Evolutionary conservation across 345 rosid genomes (phyloP).

Genomic region (Lagerstroemia speciosa): DNA sequence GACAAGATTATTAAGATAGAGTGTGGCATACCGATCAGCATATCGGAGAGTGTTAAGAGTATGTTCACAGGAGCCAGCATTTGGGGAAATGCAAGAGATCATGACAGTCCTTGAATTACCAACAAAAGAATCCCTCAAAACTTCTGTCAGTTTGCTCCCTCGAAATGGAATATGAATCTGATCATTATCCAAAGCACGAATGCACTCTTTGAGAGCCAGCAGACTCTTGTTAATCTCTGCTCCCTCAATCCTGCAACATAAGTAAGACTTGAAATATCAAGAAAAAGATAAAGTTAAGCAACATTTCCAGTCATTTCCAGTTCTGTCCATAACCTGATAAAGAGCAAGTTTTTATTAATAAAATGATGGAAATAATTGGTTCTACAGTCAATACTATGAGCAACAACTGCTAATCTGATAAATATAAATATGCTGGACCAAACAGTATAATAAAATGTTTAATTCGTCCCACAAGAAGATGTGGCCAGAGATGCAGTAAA

Average conservation of each 20-base stretch:
- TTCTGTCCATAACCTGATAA: background rate
- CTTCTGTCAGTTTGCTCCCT: slow-evolving; percentile 72
- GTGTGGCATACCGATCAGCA: slow-evolving; percentile 46
- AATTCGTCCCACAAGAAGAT: background rate
- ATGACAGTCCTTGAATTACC: slow-evolving; percentile 64
- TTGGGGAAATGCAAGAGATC: slow-evolving; percentile 64
- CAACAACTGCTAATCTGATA: too few species aligned
- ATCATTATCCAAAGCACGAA: slow-evolving; percentile 62
- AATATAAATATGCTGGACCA: background rate
- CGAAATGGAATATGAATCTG: slow-evolving; percentile 62
- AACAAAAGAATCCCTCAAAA: slow-evolving; percentile 61
- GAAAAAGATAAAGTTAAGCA: background rate
- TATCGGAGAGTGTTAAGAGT: slow-evolving; percentile 61
- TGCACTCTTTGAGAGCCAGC: slow-evolving; percentile 59
- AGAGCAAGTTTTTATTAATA: background rate
- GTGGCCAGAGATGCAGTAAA: too few species aligned
- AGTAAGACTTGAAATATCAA: background rate
- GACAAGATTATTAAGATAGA: background rate
- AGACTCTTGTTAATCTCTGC: slow-evolving; percentile 64
- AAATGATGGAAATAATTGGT: background rate
- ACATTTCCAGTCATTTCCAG: background rate
- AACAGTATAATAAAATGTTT: background rate
- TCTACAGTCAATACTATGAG: background rate
- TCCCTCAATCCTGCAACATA: slow-evolving; percentile 4
- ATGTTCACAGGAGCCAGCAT: slow-evolving; percentile 66